A percentile compares a stretch with the other conserved stretches of the same genome.
phyloP scores from a whole-genome alignment of 2,329 filamentous ascomycete genomes.

The Curvularia spicifera region DNA sequence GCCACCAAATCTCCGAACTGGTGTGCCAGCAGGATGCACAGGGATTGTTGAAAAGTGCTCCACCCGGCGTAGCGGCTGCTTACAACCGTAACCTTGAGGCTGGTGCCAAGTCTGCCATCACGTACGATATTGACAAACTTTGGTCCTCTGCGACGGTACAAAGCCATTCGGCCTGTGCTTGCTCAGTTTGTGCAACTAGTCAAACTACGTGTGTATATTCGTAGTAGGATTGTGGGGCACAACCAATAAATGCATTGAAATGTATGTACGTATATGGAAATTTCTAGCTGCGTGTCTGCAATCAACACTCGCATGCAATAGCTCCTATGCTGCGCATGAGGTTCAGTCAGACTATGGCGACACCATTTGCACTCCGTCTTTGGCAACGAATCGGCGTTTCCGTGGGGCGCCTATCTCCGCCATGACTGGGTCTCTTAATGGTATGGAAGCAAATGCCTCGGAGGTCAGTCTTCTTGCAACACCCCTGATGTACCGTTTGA shows the following conservation, averaged over 20 bases:
- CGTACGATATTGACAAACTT: slow-evolving; percentile 6
- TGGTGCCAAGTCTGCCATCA: slow-evolving; percentile 7
- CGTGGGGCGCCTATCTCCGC: slow-evolving; percentile 2
- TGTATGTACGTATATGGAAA: neutral
- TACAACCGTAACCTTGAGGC: slow-evolving; percentile 10
- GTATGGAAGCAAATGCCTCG: neutral
- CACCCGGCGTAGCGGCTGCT: slow-evolving; percentile 8
- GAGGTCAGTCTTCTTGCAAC: neutral
- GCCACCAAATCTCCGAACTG: slow-evolving; percentile 7
- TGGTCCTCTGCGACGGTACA: slow-evolving; percentile 1
- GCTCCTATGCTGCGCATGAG: neutral
- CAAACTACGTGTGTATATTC: neutral
- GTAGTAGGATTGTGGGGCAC: slow-evolving; percentile 13
- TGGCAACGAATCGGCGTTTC: neutral
- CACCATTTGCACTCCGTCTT: neutral
- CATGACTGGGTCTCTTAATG: no score
- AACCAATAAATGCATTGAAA: slow-evolving; percentile 3
- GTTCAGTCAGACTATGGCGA: slow-evolving; percentile 1
- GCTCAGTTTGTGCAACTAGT: slow-evolving; percentile 2
- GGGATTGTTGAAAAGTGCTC: slow-evolving; percentile 3
- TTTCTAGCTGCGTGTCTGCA: slow-evolving; percentile 4
- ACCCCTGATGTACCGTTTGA: neutral
- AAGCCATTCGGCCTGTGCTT: slow-evolving; percentile 2
- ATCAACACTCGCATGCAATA: neutral
- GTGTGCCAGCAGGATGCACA: slow-evolving; percentile 7